Conservation (phyloP, 331 rosid genomes). For the Pyracantha coccinea region DNA sequence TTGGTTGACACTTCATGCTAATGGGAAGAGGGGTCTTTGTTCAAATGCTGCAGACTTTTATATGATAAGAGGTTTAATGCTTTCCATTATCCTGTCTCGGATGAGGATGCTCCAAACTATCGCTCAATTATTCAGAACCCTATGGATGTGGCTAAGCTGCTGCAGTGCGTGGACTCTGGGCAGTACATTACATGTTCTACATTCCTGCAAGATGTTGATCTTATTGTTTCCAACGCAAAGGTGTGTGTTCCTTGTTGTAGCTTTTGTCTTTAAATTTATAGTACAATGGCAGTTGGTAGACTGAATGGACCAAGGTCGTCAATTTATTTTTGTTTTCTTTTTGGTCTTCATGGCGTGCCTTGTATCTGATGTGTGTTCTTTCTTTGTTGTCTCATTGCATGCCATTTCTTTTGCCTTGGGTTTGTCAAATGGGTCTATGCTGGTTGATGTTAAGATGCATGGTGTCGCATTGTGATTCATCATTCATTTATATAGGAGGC, state of each 20-base stretch:
- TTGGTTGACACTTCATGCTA: background rate
- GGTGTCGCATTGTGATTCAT: background rate
- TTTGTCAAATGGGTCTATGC: background rate
- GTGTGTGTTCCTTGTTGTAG: constrained; percentile 24
- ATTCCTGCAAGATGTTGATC: constrained; percentile 81
- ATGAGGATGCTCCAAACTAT: constrained; percentile 98
- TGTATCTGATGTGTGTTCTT: background rate
- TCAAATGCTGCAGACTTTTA: constrained; percentile 52
- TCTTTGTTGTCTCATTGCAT: background rate
- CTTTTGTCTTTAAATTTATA: background rate
- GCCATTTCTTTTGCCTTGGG: background rate
- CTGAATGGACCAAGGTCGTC: background rate
- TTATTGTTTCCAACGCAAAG: constrained; percentile 92
- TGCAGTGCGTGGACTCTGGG: constrained; percentile 89
- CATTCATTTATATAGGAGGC: too few relatives aligned
- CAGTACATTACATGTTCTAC: constrained; percentile 62
- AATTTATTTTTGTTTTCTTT: background rate
- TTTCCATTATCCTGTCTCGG: constrained; percentile 89
- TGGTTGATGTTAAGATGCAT: background rate
- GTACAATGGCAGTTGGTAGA: background rate
- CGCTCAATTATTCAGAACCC: constrained; percentile 86
- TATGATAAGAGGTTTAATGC: constrained; percentile 91
- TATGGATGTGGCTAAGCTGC: constrained; percentile 81
- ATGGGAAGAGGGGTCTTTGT: background rate
- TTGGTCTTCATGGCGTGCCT: background rate